Base-by-base conservation (phyloP, 345 rosid species). In the Kernera saxatilis region DNA sequence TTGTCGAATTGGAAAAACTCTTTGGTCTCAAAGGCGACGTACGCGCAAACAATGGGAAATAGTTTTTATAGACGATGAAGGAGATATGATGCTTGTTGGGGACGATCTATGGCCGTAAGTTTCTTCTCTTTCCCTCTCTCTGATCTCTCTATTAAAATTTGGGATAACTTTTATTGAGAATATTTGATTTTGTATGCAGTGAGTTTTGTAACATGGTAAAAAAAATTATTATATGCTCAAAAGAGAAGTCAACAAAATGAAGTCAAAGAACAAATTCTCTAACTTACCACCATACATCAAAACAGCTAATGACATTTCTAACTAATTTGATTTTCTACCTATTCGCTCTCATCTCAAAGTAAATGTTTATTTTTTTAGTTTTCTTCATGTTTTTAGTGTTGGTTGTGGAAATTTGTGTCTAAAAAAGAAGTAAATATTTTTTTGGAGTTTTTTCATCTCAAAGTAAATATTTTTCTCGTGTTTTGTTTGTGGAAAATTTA, bases 51-150 rank as follows among this genome's bases (percentile, higher is more conserved):
- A 82, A 30, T 86, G 90, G 96, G 70, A 81, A 54, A 57, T 88
- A 10, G 80, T 88, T 8, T 88, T 83, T 39, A 83, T 79, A 9
- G 89, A 90, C 70, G 81, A 82, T 17, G 89, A 88, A 74, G 84
- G 76, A 62, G 90, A 88, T 56, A 80, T 82, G 71, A 88, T 88
- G 88, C 84, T 83, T 40, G 84, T 85, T 25, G 97, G 92, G n/a
- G 92, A 90, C 46, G 86, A 90, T 78, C 90, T 88, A 14, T 90
- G 92, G 97, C 83, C 70, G 94, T 88, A 84, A 74, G 85, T 75
- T 48, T 22, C 2, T 3, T 13, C 1, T n/a, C n/a, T n/a, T n/a
- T n/a, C n/a, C n/a, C n/a, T n/a, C n/a, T n/a, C n/a, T n/a, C n/a
- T n/a, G n/a, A n/a, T 29, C 0, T 21, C 3, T 4, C 8, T 27